Evolutionary conservation across 1,139 yeast genomes (phyloP).

Genomic region (Blastobotrys arbuscula): DNA sequence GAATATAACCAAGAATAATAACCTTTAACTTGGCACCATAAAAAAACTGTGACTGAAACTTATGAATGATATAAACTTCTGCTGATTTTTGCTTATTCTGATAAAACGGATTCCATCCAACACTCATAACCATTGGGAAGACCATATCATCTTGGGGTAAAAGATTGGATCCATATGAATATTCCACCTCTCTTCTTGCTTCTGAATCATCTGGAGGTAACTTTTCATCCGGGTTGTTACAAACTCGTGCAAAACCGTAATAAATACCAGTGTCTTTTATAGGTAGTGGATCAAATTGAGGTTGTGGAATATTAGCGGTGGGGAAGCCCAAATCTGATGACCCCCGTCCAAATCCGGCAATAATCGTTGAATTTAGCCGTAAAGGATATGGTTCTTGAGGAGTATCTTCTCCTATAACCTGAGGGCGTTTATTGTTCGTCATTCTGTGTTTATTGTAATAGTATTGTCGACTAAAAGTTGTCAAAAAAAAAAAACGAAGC

Average conservation of each 20-base stretch:
- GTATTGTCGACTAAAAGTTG: no score
- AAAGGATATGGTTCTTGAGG: constrained; percentile 68
- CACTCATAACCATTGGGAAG: constrained; percentile 87
- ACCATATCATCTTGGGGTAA: constrained; percentile 36
- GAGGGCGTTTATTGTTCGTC: constrained; percentile 25
- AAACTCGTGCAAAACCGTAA: constrained; percentile 69
- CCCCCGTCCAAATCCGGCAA: constrained; percentile 94
- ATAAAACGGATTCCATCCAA: constrained; percentile 95
- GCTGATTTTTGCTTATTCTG: constrained; percentile 43
- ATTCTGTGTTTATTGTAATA: no score
- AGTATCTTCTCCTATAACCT: constrained; percentile 41
- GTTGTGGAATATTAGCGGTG: constrained; percentile 83
- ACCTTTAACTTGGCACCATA: constrained; percentile 77
- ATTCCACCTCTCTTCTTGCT: constrained; percentile 35
- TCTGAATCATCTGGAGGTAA: constrained; percentile 12
- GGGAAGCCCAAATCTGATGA: constrained; percentile 91
- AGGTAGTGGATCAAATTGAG: constrained; percentile 42
- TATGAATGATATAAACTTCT: constrained; percentile 81
- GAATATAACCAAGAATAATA: constrained; percentile 74
- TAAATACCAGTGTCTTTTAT: constrained; percentile 75
- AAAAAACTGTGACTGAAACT: constrained; percentile 53
- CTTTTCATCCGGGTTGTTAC: constrained; percentile 17
- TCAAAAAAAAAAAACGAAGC: no score
- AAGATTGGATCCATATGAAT: constrained; percentile 55
- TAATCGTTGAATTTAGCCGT: constrained; percentile 47